Evolutionary conservation across 176 grass and related monocot species (phyloP).

Genomic region (Triticum turgidum): DNA sequence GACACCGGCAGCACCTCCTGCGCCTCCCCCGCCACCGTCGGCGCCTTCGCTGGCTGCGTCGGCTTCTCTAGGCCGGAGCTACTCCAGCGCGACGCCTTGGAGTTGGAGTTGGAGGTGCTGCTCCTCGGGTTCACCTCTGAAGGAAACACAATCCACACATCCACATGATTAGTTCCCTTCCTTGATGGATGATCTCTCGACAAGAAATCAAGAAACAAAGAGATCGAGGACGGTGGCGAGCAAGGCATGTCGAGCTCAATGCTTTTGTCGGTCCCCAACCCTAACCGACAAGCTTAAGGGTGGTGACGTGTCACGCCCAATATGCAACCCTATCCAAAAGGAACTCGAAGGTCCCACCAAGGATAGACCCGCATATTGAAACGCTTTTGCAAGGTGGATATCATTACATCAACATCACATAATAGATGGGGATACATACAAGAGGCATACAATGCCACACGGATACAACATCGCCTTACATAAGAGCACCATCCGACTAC

Average conservation of each 20-base stretch:
- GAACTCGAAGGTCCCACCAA: no score
- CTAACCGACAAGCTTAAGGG: neutral
- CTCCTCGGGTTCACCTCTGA: conserved; percentile 47
- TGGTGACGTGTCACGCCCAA: no score
- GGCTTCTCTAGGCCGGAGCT: conserved; percentile 1
- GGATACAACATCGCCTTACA: no score
- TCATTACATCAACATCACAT: no score
- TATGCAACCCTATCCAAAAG: no score
- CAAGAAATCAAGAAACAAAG: neutral
- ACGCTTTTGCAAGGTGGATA: no score
- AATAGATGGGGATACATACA: no score
- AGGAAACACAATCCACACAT: no score
- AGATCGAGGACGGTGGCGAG: neutral
- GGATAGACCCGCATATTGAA: no score
- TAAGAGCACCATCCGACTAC: no score
- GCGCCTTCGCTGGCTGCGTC: neutral
- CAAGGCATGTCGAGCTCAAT: neutral
- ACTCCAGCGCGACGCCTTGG: neutral
- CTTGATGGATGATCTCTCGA: no score
- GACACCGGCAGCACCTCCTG: neutral
- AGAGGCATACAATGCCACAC: no score
- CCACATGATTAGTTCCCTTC: neutral
- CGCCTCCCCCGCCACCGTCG: neutral
- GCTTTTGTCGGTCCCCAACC: neutral
- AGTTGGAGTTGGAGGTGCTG: conserved; percentile 28